Percentiles rank a stretch among this genome's conserved stretches.
These are phyloP conservation scores for Penicillium herquei DNA, from an alignment of 495 filamentous ascomycete genomes.

Conservation along the genomic window DNA sequence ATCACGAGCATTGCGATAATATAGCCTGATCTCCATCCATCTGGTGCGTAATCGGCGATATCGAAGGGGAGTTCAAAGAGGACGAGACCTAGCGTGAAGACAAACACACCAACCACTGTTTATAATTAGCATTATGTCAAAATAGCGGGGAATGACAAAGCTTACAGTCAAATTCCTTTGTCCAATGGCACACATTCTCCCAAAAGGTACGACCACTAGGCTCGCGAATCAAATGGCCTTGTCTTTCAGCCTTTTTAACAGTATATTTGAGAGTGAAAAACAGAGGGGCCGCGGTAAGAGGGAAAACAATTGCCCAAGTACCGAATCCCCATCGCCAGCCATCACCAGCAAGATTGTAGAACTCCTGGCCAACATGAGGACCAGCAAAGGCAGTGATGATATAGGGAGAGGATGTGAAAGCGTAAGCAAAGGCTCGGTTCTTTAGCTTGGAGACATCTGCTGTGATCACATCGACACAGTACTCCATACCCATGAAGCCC, in stretches of 20 bases:
- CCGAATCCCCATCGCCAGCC: conserved; percentile 63
- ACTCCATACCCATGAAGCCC: conserved; percentile 52
- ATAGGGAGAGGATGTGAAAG: conserved; percentile 57
- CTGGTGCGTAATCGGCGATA: conserved; percentile 39
- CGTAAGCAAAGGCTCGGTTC: conserved; percentile 57
- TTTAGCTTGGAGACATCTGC: conserved; percentile 58
- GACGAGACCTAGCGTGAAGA: conserved; percentile 54
- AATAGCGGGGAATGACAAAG: no score
- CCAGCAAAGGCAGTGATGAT: conserved; percentile 57
- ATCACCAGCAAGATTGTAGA: conserved; percentile 34
- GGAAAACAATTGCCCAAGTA: conserved; percentile 56
- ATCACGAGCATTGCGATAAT: conserved; percentile 55
- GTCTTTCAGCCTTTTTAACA: conserved; percentile 48
- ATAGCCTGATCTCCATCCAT: conserved; percentile 41
- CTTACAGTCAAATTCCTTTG: conserved; percentile 22
- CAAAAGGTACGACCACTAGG: conserved; percentile 24
- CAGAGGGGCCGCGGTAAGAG: conserved; percentile 48
- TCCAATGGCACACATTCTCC: conserved; percentile 21
- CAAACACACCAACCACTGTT: conserved; percentile 47
- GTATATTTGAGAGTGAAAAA: conserved; percentile 44
- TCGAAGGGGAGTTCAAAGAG: conserved; percentile 58
- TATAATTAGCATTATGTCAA: neutral
- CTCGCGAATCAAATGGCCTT: conserved; percentile 27
- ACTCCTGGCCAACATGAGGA: conserved; percentile 42
- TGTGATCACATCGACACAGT: conserved; percentile 52